Evolutionary conservation across 129 eudicot species (phyloP), one percentile per base, ranked within the genome.

Genomic region (Sambucus nigra): DNA sequence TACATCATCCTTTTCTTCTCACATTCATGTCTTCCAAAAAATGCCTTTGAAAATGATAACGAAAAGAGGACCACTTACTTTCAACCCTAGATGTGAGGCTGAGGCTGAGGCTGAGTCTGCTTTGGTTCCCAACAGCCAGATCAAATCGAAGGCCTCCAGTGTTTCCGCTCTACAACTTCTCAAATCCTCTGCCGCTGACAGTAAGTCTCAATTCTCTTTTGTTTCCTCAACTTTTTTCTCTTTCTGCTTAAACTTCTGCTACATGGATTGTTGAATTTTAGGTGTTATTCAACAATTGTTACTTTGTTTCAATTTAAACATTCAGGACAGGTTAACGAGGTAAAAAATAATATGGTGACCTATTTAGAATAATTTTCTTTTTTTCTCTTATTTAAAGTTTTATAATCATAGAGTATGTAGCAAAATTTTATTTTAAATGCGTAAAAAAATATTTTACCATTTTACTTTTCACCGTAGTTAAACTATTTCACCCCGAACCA

Each of bases 181-280:
- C 15, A 86, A 86, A 59, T 63, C 87, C 18, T 86, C 93, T 56
- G 71, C 87, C 0, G 84, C 76, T 14, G 77, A 73, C 66, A 79
- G 95, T 86, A 40, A 69, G 95, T 51, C 65, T 49, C 4, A 9
- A 1, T 3, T 29, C 10, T 13, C 44, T 32, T 26, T 24, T 17
- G 14, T 5, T 64, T 9, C 13, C 46, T 12, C 12, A 17, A 26
- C 10, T 24, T 71, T 26, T 39, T 3, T 58, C 2, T 15, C 1
- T 42, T 11, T 18, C 10, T 19, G 0, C 33, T 10, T 57, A 10
- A 44, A 25, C 17, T 4, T 17, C 2, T 45, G 5, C 33, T 1
- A 12, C 13, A 46, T 21, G n/a, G n/a, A n/a, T n/a, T n/a, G n/a
- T 26, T 14, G 4, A n/a, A 5, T 33, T 48, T 5, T 10, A 0